Evolutionary conservation across 2,329 filamentous ascomycete species (phyloP), one percentile per base, ranked within the genome.

Genomic region (Nothophaeocryptopus gaeumannii): DNA sequence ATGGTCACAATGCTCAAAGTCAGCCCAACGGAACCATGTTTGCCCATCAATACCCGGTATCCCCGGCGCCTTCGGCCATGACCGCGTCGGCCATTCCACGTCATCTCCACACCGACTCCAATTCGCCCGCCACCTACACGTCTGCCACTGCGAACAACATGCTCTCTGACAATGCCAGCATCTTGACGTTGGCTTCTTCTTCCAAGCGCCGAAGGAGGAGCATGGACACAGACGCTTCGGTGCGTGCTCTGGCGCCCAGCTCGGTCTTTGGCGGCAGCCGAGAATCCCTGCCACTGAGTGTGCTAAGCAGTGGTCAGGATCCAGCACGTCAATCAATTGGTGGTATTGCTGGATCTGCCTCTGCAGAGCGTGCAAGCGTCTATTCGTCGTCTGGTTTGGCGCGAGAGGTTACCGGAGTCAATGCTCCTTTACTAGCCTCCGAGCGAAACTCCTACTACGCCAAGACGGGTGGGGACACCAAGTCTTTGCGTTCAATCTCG

Each of bases 371-470:
- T n/a, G 83, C 84, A 12, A 89, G 86, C 66, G 82, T 96, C 45
- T 96, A 96, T 72, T 60, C 58, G 3, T 53, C 55, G 5, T 56
- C 53, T 9, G 58, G 58, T 11, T 45, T 60, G 10, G 42, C 48
- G 90, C 87, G 0, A 66, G 56, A 63, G 40, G 63, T 62, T 10
- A 59, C 56, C 34, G 65, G 64, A 38, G 55, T 73, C 34, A 65
- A 68, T 11, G 80, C 80, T 1, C 83, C 85, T 5, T 79, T 82
- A 10, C 70, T 88, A 7, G 75, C 80, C 5, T 86, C 85, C 50
- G 91, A 96, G 63, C 79, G 91, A 41, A 92, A 86, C 66, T 95
- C 88, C 69, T 81, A 86, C 55, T 92, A 95, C 63, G 82, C 86
- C 26, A 82, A 82, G 51, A 41, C 51, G 11, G 75, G 62, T 75